phyloP scores from a whole-genome alignment of 1,139 yeast genomes.

The Maudiozyma humilis region DNA sequence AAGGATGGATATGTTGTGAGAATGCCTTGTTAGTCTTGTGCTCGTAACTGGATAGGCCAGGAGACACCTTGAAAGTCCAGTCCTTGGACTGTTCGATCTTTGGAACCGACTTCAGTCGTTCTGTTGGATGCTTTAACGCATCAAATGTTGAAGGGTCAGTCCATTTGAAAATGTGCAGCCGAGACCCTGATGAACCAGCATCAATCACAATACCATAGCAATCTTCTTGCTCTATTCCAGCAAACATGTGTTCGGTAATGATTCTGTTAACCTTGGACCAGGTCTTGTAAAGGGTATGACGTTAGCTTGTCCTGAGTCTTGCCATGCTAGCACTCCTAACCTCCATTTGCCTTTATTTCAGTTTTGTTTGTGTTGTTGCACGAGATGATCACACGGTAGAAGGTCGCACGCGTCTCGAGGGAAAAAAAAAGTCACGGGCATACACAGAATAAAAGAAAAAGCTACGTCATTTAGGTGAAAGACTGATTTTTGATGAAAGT shows the following conservation, averaged over 20 bases:
- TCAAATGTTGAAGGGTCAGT: slow-evolving; percentile 35
- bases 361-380: too few relatives aligned
- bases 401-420: too few relatives aligned
- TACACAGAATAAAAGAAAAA: too few relatives aligned
- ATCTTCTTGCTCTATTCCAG: slow-evolving; percentile 6
- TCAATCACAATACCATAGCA: slow-evolving; percentile 68
- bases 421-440: too few relatives aligned
- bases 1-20: slow-evolving; percentile 48
- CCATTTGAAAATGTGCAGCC: slow-evolving; percentile 66
- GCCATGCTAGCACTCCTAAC: too few relatives aligned
- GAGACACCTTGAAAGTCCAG: slow-evolving; percentile 57
- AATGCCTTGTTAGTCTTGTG: slow-evolving; percentile 45
- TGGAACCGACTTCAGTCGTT: slow-evolving; percentile 48
- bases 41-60: slow-evolving; percentile 61
- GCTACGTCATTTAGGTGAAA: too few relatives aligned
- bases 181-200: slow-evolving; percentile 76
- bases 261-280: not conserved
- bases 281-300: too few relatives aligned
- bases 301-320: too few relatives aligned
- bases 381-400: too few relatives aligned
- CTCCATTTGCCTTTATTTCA: too few relatives aligned
- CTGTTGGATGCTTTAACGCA: slow-evolving; percentile 24
- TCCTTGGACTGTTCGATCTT: slow-evolving; percentile 47
- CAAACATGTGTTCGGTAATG: not conserved
- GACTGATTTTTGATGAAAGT: too few relatives aligned